Percentiles rank a stretch among this genome's conserved stretches.
These are phyloP conservation scores for Speleostelium caveatum DNA, from an alignment of 78 protist species.

Conservation along the genomic window DNA sequence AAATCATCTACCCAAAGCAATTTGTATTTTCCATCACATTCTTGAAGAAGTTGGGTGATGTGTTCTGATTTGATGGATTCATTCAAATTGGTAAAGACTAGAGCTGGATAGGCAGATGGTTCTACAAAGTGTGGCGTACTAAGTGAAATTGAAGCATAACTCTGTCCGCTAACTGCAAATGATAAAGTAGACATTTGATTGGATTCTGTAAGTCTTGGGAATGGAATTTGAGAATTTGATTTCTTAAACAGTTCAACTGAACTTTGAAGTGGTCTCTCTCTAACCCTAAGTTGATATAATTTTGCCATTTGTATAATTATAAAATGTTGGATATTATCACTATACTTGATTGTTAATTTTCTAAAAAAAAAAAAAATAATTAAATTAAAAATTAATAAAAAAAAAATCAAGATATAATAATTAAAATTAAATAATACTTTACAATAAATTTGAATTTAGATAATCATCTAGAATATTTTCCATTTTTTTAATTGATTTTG, in stretches of 20 bases:
- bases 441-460: constrained; percentile 43
- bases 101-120: constrained; percentile 12
- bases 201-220: constrained; percentile 12
- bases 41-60: constrained; percentile 39
- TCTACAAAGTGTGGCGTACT: background rate
- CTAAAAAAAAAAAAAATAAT: background rate
- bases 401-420: background rate
- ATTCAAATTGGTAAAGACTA: constrained; percentile 31
- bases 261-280: constrained; percentile 36
- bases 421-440: background rate
- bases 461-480: constrained; percentile 42
- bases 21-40: constrained; percentile 38
- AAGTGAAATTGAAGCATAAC: constrained; percentile 57
- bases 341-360: constrained; percentile 30
- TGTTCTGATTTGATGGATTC: constrained; percentile 45
- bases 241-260: constrained; percentile 45
- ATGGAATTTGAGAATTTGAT: constrained; percentile 21
- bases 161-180: constrained; percentile 19
- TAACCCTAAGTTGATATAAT: constrained; percentile 28
- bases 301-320: constrained; percentile 49
- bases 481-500: constrained; percentile 32
- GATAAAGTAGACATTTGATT: background rate
- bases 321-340: constrained; percentile 6
- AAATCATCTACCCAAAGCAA: constrained; percentile 65
- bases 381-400: too few species aligned